Conservation (phyloP, 1,284 basidiomycete genomes). For the Cryptococcus sp. region DNA sequence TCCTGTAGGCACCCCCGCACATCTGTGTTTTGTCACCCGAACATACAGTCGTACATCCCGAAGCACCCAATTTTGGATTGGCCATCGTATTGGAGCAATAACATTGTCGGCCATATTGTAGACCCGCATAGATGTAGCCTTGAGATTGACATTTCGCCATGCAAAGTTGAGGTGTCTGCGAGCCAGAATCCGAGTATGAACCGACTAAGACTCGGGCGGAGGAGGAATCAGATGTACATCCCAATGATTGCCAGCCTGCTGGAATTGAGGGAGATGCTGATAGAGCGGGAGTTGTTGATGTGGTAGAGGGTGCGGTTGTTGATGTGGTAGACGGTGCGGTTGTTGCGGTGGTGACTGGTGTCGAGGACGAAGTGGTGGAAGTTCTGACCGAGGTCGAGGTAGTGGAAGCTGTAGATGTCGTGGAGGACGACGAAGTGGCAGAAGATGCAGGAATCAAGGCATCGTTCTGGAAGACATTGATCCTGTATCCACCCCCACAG, state of each 20-base stretch:
- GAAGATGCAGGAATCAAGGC: neutral
- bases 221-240: constrained; percentile 1
- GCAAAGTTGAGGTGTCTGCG: neutral
- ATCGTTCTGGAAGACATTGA: constrained; percentile 2
- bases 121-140: constrained; percentile 15
- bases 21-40: neutral
- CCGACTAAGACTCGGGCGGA: neutral
- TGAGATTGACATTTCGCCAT: neutral
- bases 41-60: neutral
- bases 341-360: neutral
- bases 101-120: constrained; percentile 11
- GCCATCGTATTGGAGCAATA: constrained; percentile 6
- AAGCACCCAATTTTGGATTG: constrained; percentile 7
- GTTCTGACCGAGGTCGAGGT: neutral
- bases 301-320: neutral
- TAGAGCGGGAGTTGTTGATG: too few relatives aligned
- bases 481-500: constrained; percentile 5
- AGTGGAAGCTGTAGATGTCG: neutral
- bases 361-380: neutral
- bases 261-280: too few relatives aligned
- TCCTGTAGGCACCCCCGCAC: neutral
- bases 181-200: neutral
- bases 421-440: neutral
- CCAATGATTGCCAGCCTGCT: constrained; percentile 1
- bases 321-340: neutral